Base-by-base conservation (phyloP, 2,329 filamentous ascomycete species). In the Trichophyton verrucosum region DNA sequence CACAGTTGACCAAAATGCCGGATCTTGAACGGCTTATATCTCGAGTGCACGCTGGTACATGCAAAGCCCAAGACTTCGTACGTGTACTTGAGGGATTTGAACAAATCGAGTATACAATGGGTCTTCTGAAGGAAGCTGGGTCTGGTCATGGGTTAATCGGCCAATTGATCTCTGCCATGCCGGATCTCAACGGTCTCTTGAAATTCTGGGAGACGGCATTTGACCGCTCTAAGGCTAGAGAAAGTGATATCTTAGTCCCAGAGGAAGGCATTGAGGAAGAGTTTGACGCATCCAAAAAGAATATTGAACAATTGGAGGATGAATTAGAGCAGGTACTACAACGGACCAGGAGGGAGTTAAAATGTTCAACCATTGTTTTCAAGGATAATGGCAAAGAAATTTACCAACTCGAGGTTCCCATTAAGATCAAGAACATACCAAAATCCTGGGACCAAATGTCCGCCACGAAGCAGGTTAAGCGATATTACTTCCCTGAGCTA, bases 371-470 rank as follows among this genome's bases (percentile, higher is more conserved):
- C 0, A 81, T 92, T 64, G 85, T 85, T 69, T 94, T 86, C 67
- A 85, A 85, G 30, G 89, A 97, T 70, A 87, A 95, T 6, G 94
- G 94, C 63, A 99, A 99, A 72, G 94, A 99, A 70, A 89, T 99
- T 59, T 97, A 95, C 75, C 92, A 99, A 74, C 80, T 99, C 9
- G 94, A 99, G 72, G 87, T 89, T 0, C 92, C 94, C 0, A 77
- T 82, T 68, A 95, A 94, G 73, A 78, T 89, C 69, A 96, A 95
- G 73, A 85, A 75, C 61, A 76, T 99, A 1, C 94, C 94, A 0
- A 87, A 87, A 65, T 83, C 79, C 67, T 99, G 94, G 91, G 86
- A 91, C 64, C 92, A 97, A 70, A 96, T 97, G 91, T 97, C 94
- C 3, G 88, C 91, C 0, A 97, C 94, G 0, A 84, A 87, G 64